Conservation (phyloP, 1,284 basidiomycete genomes). For the Tylopilus sp. region DNA sequence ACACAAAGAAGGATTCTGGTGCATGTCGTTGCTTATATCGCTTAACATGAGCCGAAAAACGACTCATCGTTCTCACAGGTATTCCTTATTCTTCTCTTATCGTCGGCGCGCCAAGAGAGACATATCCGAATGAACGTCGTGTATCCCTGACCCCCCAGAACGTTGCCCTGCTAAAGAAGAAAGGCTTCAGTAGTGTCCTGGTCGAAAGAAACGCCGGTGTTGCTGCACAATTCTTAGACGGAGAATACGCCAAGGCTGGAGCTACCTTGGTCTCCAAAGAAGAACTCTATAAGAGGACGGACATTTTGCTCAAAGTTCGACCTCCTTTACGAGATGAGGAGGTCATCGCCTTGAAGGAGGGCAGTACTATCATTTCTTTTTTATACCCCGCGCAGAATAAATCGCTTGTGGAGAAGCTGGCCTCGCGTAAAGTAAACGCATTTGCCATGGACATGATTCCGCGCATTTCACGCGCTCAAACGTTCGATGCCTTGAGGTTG, state of each 20-base stretch:
- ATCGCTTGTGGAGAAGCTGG: slow-evolving; percentile 61
- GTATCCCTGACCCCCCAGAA: slow-evolving; percentile 80
- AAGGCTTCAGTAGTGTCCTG: slow-evolving; percentile 70
- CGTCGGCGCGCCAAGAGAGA: slow-evolving; percentile 76
- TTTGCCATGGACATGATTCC: slow-evolving; percentile 85
- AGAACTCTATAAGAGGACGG: slow-evolving; percentile 58
- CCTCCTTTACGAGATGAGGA: slow-evolving; percentile 65
- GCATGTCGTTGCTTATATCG: slow-evolving; percentile 1
- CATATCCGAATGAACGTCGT: slow-evolving; percentile 71
- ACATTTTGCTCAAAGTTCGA: slow-evolving; percentile 81
- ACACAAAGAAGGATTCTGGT: slow-evolving; percentile 28
- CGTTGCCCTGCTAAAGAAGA: slow-evolving; percentile 68
- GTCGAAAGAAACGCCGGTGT: slow-evolving; percentile 70
- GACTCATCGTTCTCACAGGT: slow-evolving; percentile 36
- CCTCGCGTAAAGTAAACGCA: slow-evolving; percentile 58
- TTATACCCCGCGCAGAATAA: slow-evolving; percentile 80
- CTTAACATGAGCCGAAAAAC: slow-evolving; percentile 4
- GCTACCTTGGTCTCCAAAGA: slow-evolving; percentile 66
- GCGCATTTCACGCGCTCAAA: slow-evolving; percentile 81
- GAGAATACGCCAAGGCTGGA: slow-evolving; percentile 73
- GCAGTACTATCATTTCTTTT: slow-evolving; percentile 79
- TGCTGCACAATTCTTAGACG: slow-evolving; percentile 74
- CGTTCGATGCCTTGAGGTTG: slow-evolving; percentile 80
- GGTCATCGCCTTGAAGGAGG: slow-evolving; percentile 56
- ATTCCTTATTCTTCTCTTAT: slow-evolving; percentile 68